Base-by-base conservation (phyloP, 2,329 filamentous ascomycete genomes). In the Neoascochyta sp. region DNA sequence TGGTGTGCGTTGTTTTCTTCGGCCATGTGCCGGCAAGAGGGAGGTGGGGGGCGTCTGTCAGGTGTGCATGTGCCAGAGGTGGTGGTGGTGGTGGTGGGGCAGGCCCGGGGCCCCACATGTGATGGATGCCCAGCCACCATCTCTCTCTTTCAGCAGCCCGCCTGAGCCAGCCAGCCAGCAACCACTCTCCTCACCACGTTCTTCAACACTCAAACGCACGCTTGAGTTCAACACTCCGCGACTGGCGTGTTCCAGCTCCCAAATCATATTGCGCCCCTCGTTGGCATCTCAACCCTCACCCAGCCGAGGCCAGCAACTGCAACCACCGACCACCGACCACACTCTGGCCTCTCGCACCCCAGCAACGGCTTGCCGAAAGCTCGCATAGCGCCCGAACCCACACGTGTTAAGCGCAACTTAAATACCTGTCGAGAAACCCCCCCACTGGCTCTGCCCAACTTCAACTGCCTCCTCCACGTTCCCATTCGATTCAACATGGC, bases 221-320 rank as follows among this genome's bases (percentile, higher is more conserved):
- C 46, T 45, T 38, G 49, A 59, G 56, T 52, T 59, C 56, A 59
- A 61, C 54, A 60, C 56, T 62, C 51, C 50, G 43, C 32, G 48
- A 45, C 29, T 25, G 16, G 15, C 27, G 33, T 22, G 21, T 33
- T 24, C 17, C 7, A 6, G 9, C n/a, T 15, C 9, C 5, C 7
- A 16, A 13, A 13, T 3, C 8, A 3, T 17, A 7, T 9, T 9
- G 15, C 9, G 11, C 8, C 15, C n/a, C n/a, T n/a, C n/a, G n/a
- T n/a, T n/a, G n/a, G n/a, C n/a, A n/a, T 11, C n/a, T 26, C 15
- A 7, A 21, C 20, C 22, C 12, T 23, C 16, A 25, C n/a, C n/a
- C n/a, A n/a, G n/a, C n/a, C n/a, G n/a, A n/a, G n/a, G n/a, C n/a
- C n/a, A n/a, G n/a, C n/a, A n/a, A n/a, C n/a, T n/a, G n/a, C n/a